phyloP scores from a whole-genome alignment of 2,329 filamentous ascomycete genomes.

The Aureobasidium musti region DNA sequence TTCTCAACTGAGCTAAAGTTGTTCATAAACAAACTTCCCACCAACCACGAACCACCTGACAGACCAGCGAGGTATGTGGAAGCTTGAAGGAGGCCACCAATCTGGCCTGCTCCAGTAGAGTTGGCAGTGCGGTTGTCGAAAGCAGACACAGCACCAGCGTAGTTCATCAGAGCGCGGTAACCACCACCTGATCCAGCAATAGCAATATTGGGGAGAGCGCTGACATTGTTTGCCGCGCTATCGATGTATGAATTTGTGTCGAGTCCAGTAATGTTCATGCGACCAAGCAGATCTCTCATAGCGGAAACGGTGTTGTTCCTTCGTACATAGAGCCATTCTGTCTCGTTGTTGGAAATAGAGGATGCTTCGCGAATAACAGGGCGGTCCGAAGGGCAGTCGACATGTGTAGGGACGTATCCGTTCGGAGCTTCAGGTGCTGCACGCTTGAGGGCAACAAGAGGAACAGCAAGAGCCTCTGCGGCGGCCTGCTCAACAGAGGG shows the following conservation, averaged over 20 bases:
- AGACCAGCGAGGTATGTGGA: slow-evolving; percentile 79
- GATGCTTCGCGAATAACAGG: slow-evolving; percentile 68
- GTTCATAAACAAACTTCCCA: slow-evolving; percentile 75
- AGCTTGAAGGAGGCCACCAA: slow-evolving; percentile 79
- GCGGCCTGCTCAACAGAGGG: slow-evolving; percentile 26
- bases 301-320: slow-evolving; percentile 71
- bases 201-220: slow-evolving; percentile 66
- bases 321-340: slow-evolving; percentile 70
- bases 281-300: slow-evolving; percentile 71
- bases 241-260: slow-evolving; percentile 74
- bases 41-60: slow-evolving; percentile 80
- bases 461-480: slow-evolving; percentile 28
- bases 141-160: slow-evolving; percentile 75
- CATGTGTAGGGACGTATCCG: slow-evolving; percentile 69
- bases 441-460: slow-evolving; percentile 32
- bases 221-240: slow-evolving; percentile 56
- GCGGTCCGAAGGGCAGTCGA: slow-evolving; percentile 68
- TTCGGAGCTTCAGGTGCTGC: slow-evolving; percentile 59
- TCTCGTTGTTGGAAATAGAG: slow-evolving; percentile 67
- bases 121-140: slow-evolving; percentile 72
- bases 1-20: slow-evolving; percentile 72
- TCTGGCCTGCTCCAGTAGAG: slow-evolving; percentile 63
- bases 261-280: slow-evolving; percentile 74
- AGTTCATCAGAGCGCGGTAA: slow-evolving; percentile 82
- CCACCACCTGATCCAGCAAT: slow-evolving; percentile 82